Evolutionary conservation across 257 asterid species (phyloP).

Genomic region (Craterostigma plantagineum): DNA sequence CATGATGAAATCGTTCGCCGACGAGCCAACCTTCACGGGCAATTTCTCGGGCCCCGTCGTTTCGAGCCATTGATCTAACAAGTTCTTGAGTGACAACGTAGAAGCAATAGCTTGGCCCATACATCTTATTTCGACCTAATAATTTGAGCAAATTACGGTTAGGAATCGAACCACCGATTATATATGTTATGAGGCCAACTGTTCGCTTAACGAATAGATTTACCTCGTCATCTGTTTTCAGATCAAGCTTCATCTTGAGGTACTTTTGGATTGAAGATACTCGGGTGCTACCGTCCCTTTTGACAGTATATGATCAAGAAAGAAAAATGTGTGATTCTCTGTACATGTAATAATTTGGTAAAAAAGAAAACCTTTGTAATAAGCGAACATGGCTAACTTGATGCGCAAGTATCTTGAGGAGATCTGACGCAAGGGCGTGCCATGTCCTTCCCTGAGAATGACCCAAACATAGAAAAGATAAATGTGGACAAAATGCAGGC

Average conservation of each 20-base stretch:
- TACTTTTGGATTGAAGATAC: conserved; percentile 41
- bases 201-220: conserved; percentile 4
- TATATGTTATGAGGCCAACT: background rate
- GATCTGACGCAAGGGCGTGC: conserved; percentile 66
- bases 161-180: background rate
- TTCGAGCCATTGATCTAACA: conserved; percentile 45
- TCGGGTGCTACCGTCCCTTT: conserved; percentile 64
- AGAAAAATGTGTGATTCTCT: too few species aligned
- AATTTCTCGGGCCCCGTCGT: conserved; percentile 22
- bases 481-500: conserved; percentile 5
- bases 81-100: conserved; percentile 22
- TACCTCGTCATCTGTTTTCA: conserved; percentile 34
- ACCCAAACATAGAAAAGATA: conserved; percentile 5
- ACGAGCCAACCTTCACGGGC: conserved; percentile 32
- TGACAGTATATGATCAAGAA: conserved; percentile 1
- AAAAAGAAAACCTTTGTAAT: background rate
- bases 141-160: background rate
- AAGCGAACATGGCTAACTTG: conserved; percentile 43
- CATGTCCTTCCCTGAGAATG: conserved; percentile 54
- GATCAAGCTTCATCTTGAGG: conserved; percentile 30
- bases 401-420: conserved; percentile 82
- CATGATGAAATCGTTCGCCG: conserved; percentile 59
- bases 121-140: conserved; percentile 49
- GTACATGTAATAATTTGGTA: too few species aligned
- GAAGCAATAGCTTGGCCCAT: conserved; percentile 39